Evolutionary conservation across 2,329 filamentous ascomycete genomes (phyloP).

Genomic region (Xylaria sp.): DNA sequence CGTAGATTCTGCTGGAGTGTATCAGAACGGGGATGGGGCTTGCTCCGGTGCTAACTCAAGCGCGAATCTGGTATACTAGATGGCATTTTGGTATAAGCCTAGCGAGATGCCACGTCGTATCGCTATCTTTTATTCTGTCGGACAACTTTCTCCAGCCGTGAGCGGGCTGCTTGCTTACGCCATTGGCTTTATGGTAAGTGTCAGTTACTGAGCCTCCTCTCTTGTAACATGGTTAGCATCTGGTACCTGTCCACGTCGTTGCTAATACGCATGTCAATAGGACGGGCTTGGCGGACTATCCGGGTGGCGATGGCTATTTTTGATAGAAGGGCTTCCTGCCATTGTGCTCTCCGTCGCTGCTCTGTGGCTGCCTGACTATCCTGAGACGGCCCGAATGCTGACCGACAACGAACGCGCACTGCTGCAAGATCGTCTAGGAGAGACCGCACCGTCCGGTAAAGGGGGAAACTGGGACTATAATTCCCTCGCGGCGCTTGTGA

Average conservation of each 20-base stretch:
- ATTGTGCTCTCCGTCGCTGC: constrained; percentile 37
- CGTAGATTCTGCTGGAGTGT: too few relatives aligned
- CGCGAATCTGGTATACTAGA: too few relatives aligned
- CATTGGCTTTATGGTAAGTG: constrained; percentile 40
- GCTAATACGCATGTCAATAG: constrained; percentile 6
- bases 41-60: too few relatives aligned
- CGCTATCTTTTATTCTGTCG: constrained; percentile 42
- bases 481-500: constrained; percentile 36
- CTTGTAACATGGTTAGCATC: background rate
- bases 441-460: constrained; percentile 35
- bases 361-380: constrained; percentile 39
- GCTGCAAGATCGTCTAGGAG: constrained; percentile 33
- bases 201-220: background rate
- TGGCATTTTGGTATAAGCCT: constrained; percentile 45
- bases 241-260: background rate
- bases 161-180: constrained; percentile 42
- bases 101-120: constrained; percentile 40
- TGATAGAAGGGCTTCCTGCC: constrained; percentile 42
- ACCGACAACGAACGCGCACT: constrained; percentile 32
- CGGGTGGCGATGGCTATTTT: constrained; percentile 44
- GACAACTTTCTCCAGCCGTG: constrained; percentile 39
- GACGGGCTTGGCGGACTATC: constrained; percentile 36
- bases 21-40: too few relatives aligned
- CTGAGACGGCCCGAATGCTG: constrained; percentile 36
- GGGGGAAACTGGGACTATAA: constrained; percentile 39